phyloP scores from a whole-genome alignment of 2,329 filamentous ascomycete species.

The Fusarium dlaminii region DNA sequence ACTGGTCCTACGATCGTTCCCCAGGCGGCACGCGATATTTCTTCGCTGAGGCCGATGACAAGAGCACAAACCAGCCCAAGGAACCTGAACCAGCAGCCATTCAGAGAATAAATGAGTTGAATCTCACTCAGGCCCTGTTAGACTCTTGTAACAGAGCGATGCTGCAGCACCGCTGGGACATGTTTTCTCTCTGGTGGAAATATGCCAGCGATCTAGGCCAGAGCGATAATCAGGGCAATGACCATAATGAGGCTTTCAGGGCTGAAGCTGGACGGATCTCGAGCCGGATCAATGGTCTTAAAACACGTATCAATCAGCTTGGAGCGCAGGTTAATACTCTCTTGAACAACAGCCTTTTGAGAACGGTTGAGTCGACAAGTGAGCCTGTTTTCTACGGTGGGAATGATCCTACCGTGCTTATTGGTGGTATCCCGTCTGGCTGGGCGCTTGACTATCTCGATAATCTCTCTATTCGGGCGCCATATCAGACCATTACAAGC shows the following conservation, averaged over 20 bases:
- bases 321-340: background rate
- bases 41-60: slow-evolving; percentile 29
- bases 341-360: fast-evolving
- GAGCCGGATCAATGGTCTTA: background rate
- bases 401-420: slow-evolving; percentile 51
- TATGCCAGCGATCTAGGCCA: slow-evolving; percentile 22
- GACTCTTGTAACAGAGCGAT: slow-evolving; percentile 34
- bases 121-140: slow-evolving; percentile 34
- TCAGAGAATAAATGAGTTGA: slow-evolving; percentile 15
- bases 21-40: slow-evolving; percentile 43
- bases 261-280: background rate
- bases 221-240: background rate
- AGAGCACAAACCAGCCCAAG: slow-evolving; percentile 1
- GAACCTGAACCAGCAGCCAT: background rate
- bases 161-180: slow-evolving; percentile 48
- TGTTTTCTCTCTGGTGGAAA: slow-evolving; percentile 56
- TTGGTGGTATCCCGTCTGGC: slow-evolving; percentile 49
- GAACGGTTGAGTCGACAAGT: slow-evolving; percentile 34
- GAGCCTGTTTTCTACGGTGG: slow-evolving; percentile 41
- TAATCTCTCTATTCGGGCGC: slow-evolving; percentile 7
- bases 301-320: background rate
- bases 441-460: slow-evolving; percentile 52
- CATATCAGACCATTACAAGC: background rate
- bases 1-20: slow-evolving; percentile 41
- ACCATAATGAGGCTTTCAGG: background rate